phyloP scores from a whole-genome alignment of 768 basidiomycete genomes.

The Lentinula aciculospora region DNA sequence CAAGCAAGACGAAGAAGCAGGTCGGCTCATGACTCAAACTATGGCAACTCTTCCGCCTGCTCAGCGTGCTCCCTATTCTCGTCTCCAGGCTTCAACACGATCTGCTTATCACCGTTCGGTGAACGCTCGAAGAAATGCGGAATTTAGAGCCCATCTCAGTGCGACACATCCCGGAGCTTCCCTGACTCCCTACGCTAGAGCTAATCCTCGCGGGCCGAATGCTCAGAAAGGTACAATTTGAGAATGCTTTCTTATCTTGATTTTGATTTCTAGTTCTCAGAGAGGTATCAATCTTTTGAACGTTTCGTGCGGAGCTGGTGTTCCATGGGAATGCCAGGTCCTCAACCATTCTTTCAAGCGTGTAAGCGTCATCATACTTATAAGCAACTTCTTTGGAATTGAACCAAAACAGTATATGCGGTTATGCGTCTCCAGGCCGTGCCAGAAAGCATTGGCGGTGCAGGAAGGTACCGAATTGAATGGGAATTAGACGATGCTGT shows the following conservation, averaged over 20 bases:
- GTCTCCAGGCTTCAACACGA: constrained; percentile 81
- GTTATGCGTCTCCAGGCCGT: constrained; percentile 77
- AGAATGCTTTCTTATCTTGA: neutral
- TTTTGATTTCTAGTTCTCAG: constrained; percentile 19
- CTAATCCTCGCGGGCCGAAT: constrained; percentile 53
- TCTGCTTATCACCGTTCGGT: constrained; percentile 81
- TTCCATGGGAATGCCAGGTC: constrained; percentile 81
- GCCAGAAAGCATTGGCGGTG: constrained; percentile 76
- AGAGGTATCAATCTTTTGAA: constrained; percentile 71
- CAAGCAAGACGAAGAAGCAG: constrained; percentile 73
- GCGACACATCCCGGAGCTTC: constrained; percentile 80
- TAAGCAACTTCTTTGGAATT: constrained; percentile 5
- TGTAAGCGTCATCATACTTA: constrained; percentile 27
- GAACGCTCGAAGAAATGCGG: constrained; percentile 69
- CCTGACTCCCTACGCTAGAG: constrained; percentile 66
- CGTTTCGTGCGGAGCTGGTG: constrained; percentile 81
- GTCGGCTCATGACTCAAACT: constrained; percentile 77
- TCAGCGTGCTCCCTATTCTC: constrained; percentile 82
- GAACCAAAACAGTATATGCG: constrained; percentile 56
- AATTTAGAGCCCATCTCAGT: constrained; percentile 80
- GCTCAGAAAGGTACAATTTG: constrained; percentile 56
- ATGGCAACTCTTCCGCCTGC: constrained; percentile 75
- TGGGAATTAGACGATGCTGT: constrained; percentile 96
- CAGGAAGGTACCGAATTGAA: constrained; percentile 63
- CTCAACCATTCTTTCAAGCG: constrained; percentile 79